These are phyloP conservation scores for Davidsoniella neocaledoniae DNA, from an alignment of 2,329 filamentous ascomycete species.

Conservation along the genomic window DNA sequence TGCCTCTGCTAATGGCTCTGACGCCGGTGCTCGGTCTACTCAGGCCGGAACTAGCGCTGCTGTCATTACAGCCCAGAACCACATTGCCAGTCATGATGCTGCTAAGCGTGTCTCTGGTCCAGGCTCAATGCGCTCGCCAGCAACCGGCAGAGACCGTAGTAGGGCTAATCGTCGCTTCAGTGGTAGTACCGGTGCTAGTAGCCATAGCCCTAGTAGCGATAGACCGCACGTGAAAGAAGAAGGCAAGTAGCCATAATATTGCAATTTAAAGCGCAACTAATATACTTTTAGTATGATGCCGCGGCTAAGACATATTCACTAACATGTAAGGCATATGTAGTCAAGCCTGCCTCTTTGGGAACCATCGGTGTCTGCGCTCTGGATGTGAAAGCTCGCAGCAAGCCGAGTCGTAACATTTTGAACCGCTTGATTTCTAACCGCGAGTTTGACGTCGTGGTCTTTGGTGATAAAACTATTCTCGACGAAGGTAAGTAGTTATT, in stretches of 20 bases:
- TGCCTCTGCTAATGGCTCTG: slow-evolving; percentile 36
- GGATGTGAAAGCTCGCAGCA: slow-evolving; percentile 90
- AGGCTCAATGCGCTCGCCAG: slow-evolving; percentile 25
- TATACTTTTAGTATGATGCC: no score
- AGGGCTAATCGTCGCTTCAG: slow-evolving; percentile 60
- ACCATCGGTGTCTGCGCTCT: slow-evolving; percentile 87
- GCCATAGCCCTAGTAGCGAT: slow-evolving; percentile 63
- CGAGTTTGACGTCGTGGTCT: slow-evolving; percentile 93
- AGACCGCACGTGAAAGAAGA: slow-evolving; percentile 43
- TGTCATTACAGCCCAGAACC: slow-evolving; percentile 6
- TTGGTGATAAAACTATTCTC: slow-evolving; percentile 95
- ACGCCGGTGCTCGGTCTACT: slow-evolving; percentile 21
- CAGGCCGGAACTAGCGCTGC: slow-evolving; percentile 4
- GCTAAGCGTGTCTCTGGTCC: slow-evolving; percentile 4
- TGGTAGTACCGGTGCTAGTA: slow-evolving; percentile 66
- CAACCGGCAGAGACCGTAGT: slow-evolving; percentile 45
- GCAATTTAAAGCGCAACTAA: no score
- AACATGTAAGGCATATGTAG: slow-evolving; percentile 18
- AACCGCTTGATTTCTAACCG: slow-evolving; percentile 78
- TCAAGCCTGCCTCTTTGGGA: slow-evolving; percentile 42
- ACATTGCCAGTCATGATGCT: slow-evolving; percentile 12
- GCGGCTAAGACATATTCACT: slow-evolving; percentile 2
- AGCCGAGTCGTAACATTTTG: slow-evolving; percentile 89
- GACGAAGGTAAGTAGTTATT: slow-evolving; percentile 50
- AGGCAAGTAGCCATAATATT: slow-evolving; percentile 18